Percentiles rank a stretch among this genome's conserved stretches.
phyloP scores from a whole-genome alignment of 2,329 filamentous ascomycete genomes.

The Botryosphaeria dothidea region DNA sequence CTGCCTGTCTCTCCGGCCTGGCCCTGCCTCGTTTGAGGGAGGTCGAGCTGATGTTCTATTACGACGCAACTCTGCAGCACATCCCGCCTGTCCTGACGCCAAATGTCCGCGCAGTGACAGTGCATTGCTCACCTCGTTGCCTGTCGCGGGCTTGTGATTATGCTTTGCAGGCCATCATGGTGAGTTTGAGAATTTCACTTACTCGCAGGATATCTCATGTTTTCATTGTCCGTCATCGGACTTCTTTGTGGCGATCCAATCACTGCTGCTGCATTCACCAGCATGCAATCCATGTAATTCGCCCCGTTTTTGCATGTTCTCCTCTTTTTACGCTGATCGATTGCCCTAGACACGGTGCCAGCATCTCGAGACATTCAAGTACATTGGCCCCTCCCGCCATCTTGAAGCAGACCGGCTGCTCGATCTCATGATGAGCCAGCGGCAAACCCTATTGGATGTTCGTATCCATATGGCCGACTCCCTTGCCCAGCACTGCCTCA shows the following conservation, averaged over 20 bases:
- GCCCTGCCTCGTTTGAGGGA: not conserved
- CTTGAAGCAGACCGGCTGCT: not conserved
- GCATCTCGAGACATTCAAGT: not conserved
- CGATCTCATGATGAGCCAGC: not conserved
- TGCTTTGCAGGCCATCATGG: not conserved
- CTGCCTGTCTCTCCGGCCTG: not conserved
- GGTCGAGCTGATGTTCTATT: not conserved
- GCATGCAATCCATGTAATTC: not conserved
- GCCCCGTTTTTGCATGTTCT: not conserved
- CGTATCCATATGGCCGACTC: not conserved
- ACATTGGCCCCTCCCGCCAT: not conserved
- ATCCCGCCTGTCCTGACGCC: not conserved
- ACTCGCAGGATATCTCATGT: not conserved
- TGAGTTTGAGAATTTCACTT: not conserved
- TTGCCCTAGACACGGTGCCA: not conserved
- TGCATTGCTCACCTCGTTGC: not conserved
- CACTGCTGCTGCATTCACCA: not conserved
- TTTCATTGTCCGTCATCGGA: not conserved
- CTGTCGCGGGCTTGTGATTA: not conserved
- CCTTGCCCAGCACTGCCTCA: not conserved
- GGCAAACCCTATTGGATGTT: not conserved
- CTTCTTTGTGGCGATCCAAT: not conserved
- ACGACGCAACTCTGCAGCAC: not conserved
- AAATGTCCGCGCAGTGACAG: not conserved
- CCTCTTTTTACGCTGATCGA: slow-evolving; percentile 6